Evolutionary conservation across 768 basidiomycete genomes (phyloP).

Genomic region (Atractiella rhizophila): DNA sequence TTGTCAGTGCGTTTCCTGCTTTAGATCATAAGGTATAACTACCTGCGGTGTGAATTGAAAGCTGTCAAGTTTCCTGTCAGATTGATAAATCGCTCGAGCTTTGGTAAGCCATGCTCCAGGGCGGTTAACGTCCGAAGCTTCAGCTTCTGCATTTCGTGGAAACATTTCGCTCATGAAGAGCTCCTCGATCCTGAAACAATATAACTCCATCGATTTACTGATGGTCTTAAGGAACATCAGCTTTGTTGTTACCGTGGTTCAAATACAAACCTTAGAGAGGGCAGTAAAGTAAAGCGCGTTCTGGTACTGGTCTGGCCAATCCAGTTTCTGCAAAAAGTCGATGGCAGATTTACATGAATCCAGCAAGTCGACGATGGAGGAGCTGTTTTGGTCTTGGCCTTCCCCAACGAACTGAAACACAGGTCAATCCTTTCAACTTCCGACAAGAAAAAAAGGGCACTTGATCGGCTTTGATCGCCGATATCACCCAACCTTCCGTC

Average conservation of each 20-base stretch:
- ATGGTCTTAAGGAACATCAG: slow-evolving; percentile 36
- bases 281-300: slow-evolving; percentile 71
- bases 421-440: no score
- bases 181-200: slow-evolving; percentile 61
- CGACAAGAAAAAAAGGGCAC: no score
- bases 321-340: slow-evolving; percentile 57
- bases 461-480: slow-evolving; percentile 65
- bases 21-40: slow-evolving; percentile 11
- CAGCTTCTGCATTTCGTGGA: slow-evolving; percentile 40
- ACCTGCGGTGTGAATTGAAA: slow-evolving; percentile 67
- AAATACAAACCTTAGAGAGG: slow-evolving; percentile 43
- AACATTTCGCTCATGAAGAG: slow-evolving; percentile 92
- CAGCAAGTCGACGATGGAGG: slow-evolving; percentile 91
- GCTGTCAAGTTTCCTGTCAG: slow-evolving; percentile 77
- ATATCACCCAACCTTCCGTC: slow-evolving; percentile 65
- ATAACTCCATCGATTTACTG: slow-evolving; percentile 72
- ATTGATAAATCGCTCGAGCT: slow-evolving; percentile 29
- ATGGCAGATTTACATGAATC: slow-evolving; percentile 78
- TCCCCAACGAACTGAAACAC: slow-evolving; percentile 37
- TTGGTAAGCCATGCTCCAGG: slow-evolving; percentile 28
- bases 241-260: not conserved
- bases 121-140: slow-evolving; percentile 44
- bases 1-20: not conserved
- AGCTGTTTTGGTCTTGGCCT: slow-evolving; percentile 59
- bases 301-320: slow-evolving; percentile 79